Evolutionary conservation across 148 eudicot genomes (phyloP).

Genomic region (Diospyros lotus): DNA sequence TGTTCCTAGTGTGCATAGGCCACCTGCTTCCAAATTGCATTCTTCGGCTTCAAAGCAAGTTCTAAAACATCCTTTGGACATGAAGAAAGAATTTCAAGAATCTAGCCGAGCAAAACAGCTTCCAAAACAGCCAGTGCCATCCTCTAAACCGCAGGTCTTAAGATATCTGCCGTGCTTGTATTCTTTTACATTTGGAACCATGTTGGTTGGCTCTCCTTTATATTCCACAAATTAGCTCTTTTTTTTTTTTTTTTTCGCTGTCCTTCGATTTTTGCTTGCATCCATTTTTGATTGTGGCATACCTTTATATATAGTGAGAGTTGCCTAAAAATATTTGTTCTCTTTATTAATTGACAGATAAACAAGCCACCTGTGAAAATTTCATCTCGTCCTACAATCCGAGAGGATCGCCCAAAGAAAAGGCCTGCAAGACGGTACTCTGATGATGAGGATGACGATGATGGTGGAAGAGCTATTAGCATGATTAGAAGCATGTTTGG

Average conservation of each 20-base stretch:
- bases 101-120: conserved; percentile 29
- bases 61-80: conserved; percentile 29
- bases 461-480: conserved; percentile 22
- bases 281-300: background rate
- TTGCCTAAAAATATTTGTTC: background rate
- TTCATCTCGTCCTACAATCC: conserved; percentile 29
- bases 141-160: conserved; percentile 53
- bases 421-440: conserved; percentile 38
- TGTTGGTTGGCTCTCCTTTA: background rate
- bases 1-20: conserved; percentile 35
- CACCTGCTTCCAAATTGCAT: conserved; percentile 32
- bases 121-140: conserved; percentile 28
- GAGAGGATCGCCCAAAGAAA: conserved; percentile 43
- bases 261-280: background rate
- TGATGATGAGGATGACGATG: conserved; percentile 35
- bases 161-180: background rate
- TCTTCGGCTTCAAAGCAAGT: conserved; percentile 27
- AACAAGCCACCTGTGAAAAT: conserved; percentile 38
- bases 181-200: background rate
- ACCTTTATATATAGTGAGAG: background rate
- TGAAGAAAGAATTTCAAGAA: conserved; percentile 32
- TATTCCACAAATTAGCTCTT: background rate
- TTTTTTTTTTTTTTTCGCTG: background rate
- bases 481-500: conserved; percentile 53
- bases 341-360: conserved; percentile 25